phyloP scores from a whole-genome alignment of 208 protist genomes.

The Phytomonas sp. region DNA sequence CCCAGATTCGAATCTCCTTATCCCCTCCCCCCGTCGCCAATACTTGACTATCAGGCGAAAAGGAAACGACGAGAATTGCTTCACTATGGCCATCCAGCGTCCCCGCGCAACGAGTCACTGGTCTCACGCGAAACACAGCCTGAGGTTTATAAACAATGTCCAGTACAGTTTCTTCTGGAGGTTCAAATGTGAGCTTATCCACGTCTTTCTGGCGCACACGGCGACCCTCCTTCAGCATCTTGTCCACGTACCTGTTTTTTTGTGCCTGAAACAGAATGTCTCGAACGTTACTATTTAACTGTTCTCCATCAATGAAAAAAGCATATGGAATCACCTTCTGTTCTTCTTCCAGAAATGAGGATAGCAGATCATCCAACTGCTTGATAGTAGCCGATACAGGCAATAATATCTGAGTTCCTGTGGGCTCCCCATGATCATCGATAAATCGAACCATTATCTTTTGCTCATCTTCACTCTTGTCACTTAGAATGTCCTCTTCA shows the following conservation, averaged over 20 bases:
- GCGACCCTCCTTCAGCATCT: slow-evolving; percentile 75
- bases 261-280: slow-evolving; percentile 74
- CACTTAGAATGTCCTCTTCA: slow-evolving; percentile 21
- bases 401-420: slow-evolving; percentile 90
- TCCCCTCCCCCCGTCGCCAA: slow-evolving; percentile 95
- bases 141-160: slow-evolving; percentile 94
- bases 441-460: slow-evolving; percentile 86
- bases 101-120: slow-evolving; percentile 92
- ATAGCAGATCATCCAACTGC: slow-evolving; percentile 85
- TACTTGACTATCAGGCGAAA: slow-evolving; percentile 91
- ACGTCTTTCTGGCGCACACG: slow-evolving; percentile 74
- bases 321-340: slow-evolving; percentile 88
- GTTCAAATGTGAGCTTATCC: slow-evolving; percentile 63
- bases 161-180: slow-evolving; percentile 77
- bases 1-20: slow-evolving; percentile 96
- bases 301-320: slow-evolving; percentile 94
- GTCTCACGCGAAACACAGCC: slow-evolving; percentile 94
- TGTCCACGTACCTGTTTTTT: slow-evolving; percentile 62
- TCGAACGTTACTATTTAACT: slow-evolving; percentile 86
- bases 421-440: slow-evolving; percentile 74
- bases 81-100: slow-evolving; percentile 93
- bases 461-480: slow-evolving; percentile 22
- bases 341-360: slow-evolving; percentile 61
- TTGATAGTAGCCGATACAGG: slow-evolving; percentile 80
- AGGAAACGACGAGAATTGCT: slow-evolving; percentile 90